Conservation (phyloP, 352 stramenopile genomes). For the Phytopythium cucurbitacearum region DNA sequence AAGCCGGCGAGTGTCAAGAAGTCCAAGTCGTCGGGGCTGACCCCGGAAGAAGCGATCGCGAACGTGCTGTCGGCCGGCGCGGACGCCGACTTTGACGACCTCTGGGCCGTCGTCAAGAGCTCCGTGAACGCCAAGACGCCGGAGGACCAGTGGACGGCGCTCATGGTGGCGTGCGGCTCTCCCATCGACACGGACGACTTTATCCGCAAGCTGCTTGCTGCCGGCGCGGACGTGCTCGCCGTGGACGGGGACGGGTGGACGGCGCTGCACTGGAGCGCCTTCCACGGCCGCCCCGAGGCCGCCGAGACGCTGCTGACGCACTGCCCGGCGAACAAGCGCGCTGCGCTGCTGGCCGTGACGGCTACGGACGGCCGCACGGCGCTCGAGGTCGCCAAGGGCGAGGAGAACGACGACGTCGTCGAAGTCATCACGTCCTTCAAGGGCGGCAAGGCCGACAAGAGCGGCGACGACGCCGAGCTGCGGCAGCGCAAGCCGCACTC, state of each 20-base stretch:
- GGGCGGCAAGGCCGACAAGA: not conserved
- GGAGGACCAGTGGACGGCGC: slow-evolving; percentile 74
- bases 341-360: slow-evolving; percentile 45
- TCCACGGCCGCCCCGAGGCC: slow-evolving; percentile 70
- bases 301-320: slow-evolving; percentile 51
- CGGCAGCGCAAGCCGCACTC: slow-evolving; percentile 54
- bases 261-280: slow-evolving; percentile 80
- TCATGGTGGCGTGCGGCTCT: slow-evolving; percentile 81
- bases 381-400: slow-evolving; percentile 57
- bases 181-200: slow-evolving; percentile 81
- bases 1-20: slow-evolving; percentile 18
- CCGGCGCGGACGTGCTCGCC: slow-evolving; percentile 51
- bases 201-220: slow-evolving; percentile 55
- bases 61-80: slow-evolving; percentile 51
- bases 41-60: slow-evolving; percentile 54
- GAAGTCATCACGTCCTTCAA: slow-evolving; percentile 52
- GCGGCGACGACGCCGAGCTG: slow-evolving; percentile 19
- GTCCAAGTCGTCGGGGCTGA: slow-evolving; percentile 17
- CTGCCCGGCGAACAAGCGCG: slow-evolving; percentile 28
- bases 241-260: slow-evolving; percentile 80
- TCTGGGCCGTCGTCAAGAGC: slow-evolving; percentile 56
- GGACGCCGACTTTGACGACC: slow-evolving; percentile 69
- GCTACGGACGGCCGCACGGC: slow-evolving; percentile 60
- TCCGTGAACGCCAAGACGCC: slow-evolving; percentile 63
- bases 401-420: slow-evolving; percentile 67